Percentiles rank a stretch among this genome's conserved stretches.
Conservation (phyloP, 2,329 filamentous ascomycete genomes). For the Monosporascus ibericus region DNA sequence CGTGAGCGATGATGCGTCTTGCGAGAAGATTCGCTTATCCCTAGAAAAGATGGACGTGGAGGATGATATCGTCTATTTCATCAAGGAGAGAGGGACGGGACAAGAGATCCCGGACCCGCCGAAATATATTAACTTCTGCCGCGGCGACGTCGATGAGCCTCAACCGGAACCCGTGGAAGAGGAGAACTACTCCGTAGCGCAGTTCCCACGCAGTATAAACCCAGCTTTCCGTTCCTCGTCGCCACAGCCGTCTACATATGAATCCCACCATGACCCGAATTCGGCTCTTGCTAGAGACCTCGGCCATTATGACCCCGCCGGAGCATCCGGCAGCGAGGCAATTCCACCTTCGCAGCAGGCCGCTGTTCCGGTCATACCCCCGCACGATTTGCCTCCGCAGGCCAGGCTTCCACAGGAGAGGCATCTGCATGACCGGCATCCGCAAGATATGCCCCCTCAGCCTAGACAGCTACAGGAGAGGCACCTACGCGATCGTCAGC, state of each 20-base stretch:
- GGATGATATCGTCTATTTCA: conserved; percentile 86
- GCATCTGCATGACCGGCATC: not conserved
- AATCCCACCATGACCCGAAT: conserved; percentile 85
- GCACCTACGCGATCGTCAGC: not conserved
- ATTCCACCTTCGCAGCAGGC: conserved; percentile 47
- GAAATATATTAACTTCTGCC: conserved; percentile 98
- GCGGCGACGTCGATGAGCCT: conserved; percentile 75
- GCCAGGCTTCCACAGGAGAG: not conserved
- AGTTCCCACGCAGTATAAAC: conserved; percentile 93
- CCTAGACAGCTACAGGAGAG: not conserved
- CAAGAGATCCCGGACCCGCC: conserved; percentile 97
- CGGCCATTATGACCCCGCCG: conserved; percentile 47
- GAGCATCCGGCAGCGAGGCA: conserved; percentile 43
- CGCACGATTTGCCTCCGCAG: not conserved
- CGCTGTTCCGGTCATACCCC: conserved; percentile 15
- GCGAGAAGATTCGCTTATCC: conserved; percentile 90
- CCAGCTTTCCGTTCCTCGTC: conserved; percentile 94
- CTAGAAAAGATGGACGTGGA: conserved; percentile 95
- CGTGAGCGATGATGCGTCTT: conserved; percentile 93
- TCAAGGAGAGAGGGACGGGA: conserved; percentile 81
- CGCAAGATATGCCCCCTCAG: not conserved
- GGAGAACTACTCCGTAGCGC: conserved; percentile 86
- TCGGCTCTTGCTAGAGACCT: conserved; percentile 66
- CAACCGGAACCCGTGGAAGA: conserved; percentile 74
- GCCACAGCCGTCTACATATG: conserved; percentile 86